Evolutionary conservation across 75 land plant genomes (phyloP), one percentile per base, ranked within the genome.

Genomic region (Azolla pinnata): DNA sequence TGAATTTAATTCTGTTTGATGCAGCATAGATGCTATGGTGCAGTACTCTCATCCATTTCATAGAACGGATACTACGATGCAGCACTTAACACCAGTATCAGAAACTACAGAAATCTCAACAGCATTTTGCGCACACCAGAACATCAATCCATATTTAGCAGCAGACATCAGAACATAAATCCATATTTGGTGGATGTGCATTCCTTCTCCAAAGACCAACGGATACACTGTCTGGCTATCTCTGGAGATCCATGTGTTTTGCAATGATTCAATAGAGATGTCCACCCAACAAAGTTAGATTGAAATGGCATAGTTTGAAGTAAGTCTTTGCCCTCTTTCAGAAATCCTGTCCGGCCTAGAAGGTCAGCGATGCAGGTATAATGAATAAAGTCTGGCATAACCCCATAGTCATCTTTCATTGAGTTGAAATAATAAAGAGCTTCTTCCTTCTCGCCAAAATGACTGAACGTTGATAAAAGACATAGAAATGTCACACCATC

Each of bases 301-400:
- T 63, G 57, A 65, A 64, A 61, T 1, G 29, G 35, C 83, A 80
- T 80, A 0, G 58, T 42, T 29, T 69, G 57, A 0, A 80, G 56
- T 56, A 80, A 33, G 51, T 68, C 65, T 44, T 64, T 66, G 1
- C 69, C 83, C 51, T 76, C 79, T 38, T 1, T 10, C 7, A 76
- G 28, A 19, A 32, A 38, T 27, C 73, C 72, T 20, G 50, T 26
- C 33, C 78, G 68, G 17, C 78, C 78, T 5, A 64, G 58, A 21
- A 75, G 68, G 29, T 76, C 74, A 1, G 66, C 66, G 70, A 76
- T 51, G 67, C 79, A 76, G 0, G 64, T 57, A 29, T 57, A 69
- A 33, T 76, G 79, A 60, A 70, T 69, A 12, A 66, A 4, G 47
- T 56, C 67, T 0, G 73, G 74, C 42, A 31, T 59, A 45, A 75